A percentile compares a stretch with the other conserved stretches of the same genome.
These are phyloP conservation scores for Diplocarpon rosae DNA, from an alignment of 2,329 filamentous ascomycete species.

Conservation along the genomic window DNA sequence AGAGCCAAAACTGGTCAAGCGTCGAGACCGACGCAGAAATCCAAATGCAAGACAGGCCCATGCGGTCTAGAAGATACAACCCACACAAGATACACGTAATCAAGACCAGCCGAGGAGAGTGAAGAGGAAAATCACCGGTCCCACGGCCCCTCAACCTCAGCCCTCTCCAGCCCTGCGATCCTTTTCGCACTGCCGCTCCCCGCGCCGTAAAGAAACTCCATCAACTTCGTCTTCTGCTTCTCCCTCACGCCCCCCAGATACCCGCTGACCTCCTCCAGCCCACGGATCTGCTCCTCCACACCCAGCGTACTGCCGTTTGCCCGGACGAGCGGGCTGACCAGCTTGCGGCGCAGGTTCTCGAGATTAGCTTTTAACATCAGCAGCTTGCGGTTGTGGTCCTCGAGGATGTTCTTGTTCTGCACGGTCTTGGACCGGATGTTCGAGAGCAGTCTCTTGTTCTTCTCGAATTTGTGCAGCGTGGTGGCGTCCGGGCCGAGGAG, in stretches of 20 bases:
- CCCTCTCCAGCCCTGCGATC: conserved; percentile 3
- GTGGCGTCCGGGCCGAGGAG: conserved; percentile 67
- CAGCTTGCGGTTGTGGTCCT: conserved; percentile 77
- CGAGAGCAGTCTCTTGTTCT: conserved; percentile 69
- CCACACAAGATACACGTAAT: too few species aligned
- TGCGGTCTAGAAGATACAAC: too few species aligned
- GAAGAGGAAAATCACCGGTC: background rate
- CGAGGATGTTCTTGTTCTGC: conserved; percentile 74
- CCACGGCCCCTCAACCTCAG: conserved; percentile 4
- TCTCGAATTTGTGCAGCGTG: conserved; percentile 80
- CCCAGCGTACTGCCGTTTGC: conserved; percentile 57
- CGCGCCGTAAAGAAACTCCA: conserved; percentile 63
- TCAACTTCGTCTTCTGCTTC: conserved; percentile 70
- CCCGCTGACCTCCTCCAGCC: conserved; percentile 67
- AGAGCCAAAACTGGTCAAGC: too few species aligned
- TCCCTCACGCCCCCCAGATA: conserved; percentile 68
- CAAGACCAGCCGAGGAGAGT: too few species aligned
- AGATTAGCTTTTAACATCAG: conserved; percentile 77
- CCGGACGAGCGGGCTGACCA: conserved; percentile 74
- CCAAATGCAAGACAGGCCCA: too few species aligned
- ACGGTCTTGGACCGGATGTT: conserved; percentile 76
- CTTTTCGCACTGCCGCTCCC: conserved; percentile 15
- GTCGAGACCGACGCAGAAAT: too few species aligned
- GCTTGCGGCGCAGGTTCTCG: conserved; percentile 70
- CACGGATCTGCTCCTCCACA: conserved; percentile 76